Conservation (phyloP, 139 green algal species). For the Picochlorum sp. region DNA sequence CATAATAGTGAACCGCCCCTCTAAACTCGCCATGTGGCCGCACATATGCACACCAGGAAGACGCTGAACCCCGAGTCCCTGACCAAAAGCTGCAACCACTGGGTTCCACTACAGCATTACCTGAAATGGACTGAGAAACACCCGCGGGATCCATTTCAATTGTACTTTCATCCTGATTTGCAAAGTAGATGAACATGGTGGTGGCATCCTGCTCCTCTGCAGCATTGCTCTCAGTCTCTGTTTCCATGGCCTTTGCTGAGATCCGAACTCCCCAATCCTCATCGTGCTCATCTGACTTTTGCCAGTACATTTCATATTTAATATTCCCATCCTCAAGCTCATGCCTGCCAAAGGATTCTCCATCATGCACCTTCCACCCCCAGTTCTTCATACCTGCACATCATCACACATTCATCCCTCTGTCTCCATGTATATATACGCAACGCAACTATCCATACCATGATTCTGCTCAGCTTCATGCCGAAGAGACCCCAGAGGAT, state of each 20-base stretch:
- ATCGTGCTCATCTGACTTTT: background rate
- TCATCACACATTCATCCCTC: background rate
- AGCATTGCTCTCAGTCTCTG: slow-evolving; percentile 4
- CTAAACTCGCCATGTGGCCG: background rate
- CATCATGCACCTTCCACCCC: slow-evolving; percentile 81
- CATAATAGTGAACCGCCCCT: background rate
- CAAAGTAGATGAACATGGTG: slow-evolving; percentile 17
- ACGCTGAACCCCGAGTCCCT: too few species aligned
- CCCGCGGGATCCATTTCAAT: background rate
- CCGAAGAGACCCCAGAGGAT: slow-evolving; percentile 35
- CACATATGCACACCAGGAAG: too few species aligned
- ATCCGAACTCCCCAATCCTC: slow-evolving; percentile 4
- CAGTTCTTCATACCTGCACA: slow-evolving; percentile 38
- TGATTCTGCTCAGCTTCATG: slow-evolving; percentile 55
- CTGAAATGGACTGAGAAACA: background rate
- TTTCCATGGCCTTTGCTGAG: background rate
- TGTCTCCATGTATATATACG: background rate
- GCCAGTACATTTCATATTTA: slow-evolving; percentile 43
- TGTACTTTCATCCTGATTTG: background rate
- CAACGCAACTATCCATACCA: background rate
- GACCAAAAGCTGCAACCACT: too few species aligned
- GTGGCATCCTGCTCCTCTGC: background rate
- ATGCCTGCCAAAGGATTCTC: slow-evolving; percentile 65
- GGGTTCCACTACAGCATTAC: too few species aligned
- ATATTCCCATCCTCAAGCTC: slow-evolving; percentile 48